Conservation (phyloP, 495 filamentous ascomycete species). For the Collariella sp. region DNA sequence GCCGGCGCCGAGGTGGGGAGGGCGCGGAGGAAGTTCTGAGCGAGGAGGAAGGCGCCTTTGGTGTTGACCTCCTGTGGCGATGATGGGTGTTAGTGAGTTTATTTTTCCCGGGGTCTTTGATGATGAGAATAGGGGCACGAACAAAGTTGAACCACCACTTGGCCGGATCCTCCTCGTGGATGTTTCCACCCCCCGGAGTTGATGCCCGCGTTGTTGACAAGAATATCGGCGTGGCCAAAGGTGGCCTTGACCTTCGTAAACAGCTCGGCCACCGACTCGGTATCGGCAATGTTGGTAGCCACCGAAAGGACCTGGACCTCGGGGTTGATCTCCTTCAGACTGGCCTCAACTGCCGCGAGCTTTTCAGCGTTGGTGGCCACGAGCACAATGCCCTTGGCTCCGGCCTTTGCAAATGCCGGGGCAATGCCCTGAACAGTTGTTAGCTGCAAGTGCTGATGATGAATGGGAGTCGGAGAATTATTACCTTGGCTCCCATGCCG, state of each 20-base stretch:
- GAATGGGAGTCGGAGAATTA: too few relatives aligned
- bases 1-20: constrained; percentile 2
- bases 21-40: neutral
- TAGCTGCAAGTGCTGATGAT: neutral
- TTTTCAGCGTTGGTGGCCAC: constrained; percentile 27
- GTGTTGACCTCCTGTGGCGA: constrained; percentile 2
- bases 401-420: constrained; percentile 33
- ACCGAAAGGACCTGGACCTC: constrained; percentile 27
- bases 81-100: neutral
- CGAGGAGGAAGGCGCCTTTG: constrained; percentile 2
- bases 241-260: constrained; percentile 31
- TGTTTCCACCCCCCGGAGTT: constrained; percentile 7
- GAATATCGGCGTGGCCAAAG: constrained; percentile 35
- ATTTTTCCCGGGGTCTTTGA: too few relatives aligned
- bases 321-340: constrained; percentile 25
- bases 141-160: constrained; percentile 33
- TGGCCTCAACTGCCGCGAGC: constrained; percentile 25
- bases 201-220: constrained; percentile 39
- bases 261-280: constrained; percentile 22
- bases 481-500: constrained; percentile 32
- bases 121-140: too few relatives aligned
- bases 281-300: constrained; percentile 26
- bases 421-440: constrained; percentile 29
- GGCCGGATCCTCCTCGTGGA: constrained; percentile 22
- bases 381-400: constrained; percentile 35